phyloP scores from a whole-genome alignment of 306 rosid species.

The Fagus sylvatica region DNA sequence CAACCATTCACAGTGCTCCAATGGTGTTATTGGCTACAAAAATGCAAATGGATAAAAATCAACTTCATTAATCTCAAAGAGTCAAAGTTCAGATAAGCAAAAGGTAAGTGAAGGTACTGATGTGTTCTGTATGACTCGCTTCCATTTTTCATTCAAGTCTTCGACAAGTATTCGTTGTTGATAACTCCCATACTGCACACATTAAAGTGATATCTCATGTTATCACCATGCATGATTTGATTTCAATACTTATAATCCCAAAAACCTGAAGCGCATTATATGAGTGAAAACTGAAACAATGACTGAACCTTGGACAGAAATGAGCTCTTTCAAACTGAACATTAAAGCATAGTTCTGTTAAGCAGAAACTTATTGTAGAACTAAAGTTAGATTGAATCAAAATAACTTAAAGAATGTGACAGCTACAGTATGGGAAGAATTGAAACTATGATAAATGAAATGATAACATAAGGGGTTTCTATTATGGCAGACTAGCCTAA shows the following conservation, averaged over 20 bases:
- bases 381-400: neutral
- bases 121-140: constrained; percentile 55
- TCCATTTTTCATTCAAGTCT: constrained; percentile 89
- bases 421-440: neutral
- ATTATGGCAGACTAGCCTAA: neutral
- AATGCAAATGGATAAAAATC: constrained; percentile 23
- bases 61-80: constrained; percentile 16
- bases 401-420: neutral
- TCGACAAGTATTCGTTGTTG: constrained; percentile 77
- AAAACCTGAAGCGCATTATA: neutral
- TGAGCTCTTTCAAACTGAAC: neutral
- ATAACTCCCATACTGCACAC: constrained; percentile 76
- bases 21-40: constrained; percentile 73
- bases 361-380: neutral
- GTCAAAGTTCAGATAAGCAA: neutral
- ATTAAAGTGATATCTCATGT: constrained; percentile 28
- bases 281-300: neutral
- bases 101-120: constrained; percentile 47
- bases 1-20: constrained; percentile 97
- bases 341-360: neutral
- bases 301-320: neutral
- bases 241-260: constrained; percentile 7
- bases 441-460: neutral
- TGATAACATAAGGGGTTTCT: neutral
- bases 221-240: constrained; percentile 14